A percentile compares a stretch with the other conserved stretches of the same genome.
phyloP scores from a whole-genome alignment of 2,329 filamentous ascomycete genomes.

The Colletotrichum chrysophilum region DNA sequence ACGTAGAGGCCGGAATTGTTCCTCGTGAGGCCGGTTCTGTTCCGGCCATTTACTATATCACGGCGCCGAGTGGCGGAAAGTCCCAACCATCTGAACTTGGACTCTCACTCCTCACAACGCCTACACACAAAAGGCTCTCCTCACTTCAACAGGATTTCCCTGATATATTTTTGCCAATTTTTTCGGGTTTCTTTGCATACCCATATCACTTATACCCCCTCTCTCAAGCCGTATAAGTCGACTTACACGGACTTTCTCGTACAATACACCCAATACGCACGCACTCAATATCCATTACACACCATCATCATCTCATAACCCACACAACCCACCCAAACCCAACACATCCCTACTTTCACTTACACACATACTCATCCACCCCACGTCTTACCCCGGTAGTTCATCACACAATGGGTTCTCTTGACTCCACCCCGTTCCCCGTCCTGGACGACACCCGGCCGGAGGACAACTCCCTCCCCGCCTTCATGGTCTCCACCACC shows the following conservation, averaged over 20 bases:
- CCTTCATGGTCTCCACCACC: slow-evolving; percentile 81
- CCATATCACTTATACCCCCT: not conserved
- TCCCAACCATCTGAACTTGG: slow-evolving; percentile 10
- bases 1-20: slow-evolving; percentile 40
- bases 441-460: slow-evolving; percentile 69
- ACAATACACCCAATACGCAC: slow-evolving; percentile 6
- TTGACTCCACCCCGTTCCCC: slow-evolving; percentile 51
- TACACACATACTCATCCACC: not conserved
- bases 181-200: not conserved
- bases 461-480: slow-evolving; percentile 66
- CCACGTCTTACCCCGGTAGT: not conserved
- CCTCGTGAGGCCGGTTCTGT: slow-evolving; percentile 22
- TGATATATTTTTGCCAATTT: slow-evolving; percentile 7
- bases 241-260: not conserved
- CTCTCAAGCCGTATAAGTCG: not conserved
- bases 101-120: slow-evolving; percentile 10
- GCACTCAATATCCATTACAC: not conserved
- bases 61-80: slow-evolving; percentile 29
- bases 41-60: slow-evolving; percentile 56
- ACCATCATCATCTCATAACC: slow-evolving; percentile 1
- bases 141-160: not conserved
- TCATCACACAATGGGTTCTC: slow-evolving; percentile 42
- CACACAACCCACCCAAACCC: slow-evolving; percentile 6
- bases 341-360: not conserved
- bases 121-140: slow-evolving; percentile 6